These are phyloP conservation scores for Vaccinium darrowii DNA, from an alignment of 148 eudicot species.

Conservation along the genomic window DNA sequence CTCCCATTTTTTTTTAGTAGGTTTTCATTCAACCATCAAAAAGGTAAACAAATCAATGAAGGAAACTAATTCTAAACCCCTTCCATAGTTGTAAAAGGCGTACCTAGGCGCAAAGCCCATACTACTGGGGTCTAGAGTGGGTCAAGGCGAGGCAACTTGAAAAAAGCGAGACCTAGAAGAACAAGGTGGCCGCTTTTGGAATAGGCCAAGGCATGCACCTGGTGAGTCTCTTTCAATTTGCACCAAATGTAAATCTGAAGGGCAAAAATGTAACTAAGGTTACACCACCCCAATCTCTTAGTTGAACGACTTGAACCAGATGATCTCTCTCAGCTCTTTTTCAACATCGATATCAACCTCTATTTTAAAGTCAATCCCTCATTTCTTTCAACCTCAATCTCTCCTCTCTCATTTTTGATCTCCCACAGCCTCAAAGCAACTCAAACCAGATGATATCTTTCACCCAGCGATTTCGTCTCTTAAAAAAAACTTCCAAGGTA, in stretches of 20 bases:
- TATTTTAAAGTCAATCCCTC: background rate
- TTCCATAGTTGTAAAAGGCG: background rate
- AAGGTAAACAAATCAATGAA: background rate
- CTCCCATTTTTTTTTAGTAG: background rate
- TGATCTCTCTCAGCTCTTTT: background rate
- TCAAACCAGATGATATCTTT: background rate
- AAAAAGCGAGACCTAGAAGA: background rate
- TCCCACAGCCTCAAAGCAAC: background rate
- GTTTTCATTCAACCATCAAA: background rate
- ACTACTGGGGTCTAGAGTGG: background rate
- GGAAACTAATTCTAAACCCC: background rate
- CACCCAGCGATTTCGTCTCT: background rate
- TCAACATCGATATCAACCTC: background rate
- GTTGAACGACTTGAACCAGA: background rate
- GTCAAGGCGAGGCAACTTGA: background rate
- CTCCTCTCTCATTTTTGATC: background rate
- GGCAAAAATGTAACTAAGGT: background rate
- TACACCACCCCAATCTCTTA: background rate
- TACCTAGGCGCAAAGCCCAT: background rate
- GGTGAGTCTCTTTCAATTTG: background rate
- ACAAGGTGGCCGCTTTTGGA: background rate
- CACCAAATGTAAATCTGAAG: background rate
- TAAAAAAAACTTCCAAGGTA: background rate
- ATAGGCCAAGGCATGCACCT: background rate
- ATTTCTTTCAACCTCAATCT: background rate